Conservation (phyloP, 2,329 filamentous ascomycete genomes). For the Immersiporthe knoxdaviesiana region DNA sequence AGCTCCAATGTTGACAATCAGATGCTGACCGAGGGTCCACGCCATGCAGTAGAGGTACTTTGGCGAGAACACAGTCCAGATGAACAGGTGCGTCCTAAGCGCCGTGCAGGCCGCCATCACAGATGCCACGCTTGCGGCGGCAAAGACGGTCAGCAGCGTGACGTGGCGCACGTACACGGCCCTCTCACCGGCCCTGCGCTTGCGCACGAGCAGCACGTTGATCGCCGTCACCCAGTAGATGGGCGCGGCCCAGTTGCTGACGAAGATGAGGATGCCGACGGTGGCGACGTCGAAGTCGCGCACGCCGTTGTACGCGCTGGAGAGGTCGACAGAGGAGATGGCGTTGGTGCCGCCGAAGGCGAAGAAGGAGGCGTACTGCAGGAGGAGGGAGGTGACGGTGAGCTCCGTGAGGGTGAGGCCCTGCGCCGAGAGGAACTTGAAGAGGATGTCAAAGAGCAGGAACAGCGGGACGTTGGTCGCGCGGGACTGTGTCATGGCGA, state of each 20-base stretch:
- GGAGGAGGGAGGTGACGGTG: slow-evolving; percentile 71
- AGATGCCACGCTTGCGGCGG: slow-evolving; percentile 64
- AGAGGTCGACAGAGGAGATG: slow-evolving; percentile 93
- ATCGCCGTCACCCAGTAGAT: slow-evolving; percentile 82
- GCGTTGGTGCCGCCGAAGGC: slow-evolving; percentile 89
- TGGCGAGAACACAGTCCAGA: slow-evolving; percentile 98
- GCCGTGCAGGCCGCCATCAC: slow-evolving; percentile 89
- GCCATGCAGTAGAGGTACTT: slow-evolving; percentile 93
- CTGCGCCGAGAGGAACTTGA: slow-evolving; percentile 52
- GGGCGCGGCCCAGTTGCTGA: slow-evolving; percentile 88
- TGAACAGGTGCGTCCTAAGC: slow-evolving; percentile 87
- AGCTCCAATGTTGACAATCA: slow-evolving; percentile 68
- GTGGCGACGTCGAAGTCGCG: slow-evolving; percentile 76
- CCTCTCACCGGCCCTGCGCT: slow-evolving; percentile 33
- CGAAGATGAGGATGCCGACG: slow-evolving; percentile 82
- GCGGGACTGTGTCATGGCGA: slow-evolving; percentile 85
- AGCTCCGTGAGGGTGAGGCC: slow-evolving; percentile 60
- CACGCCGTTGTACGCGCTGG: slow-evolving; percentile 93
- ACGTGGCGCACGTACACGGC: slow-evolving; percentile 56
- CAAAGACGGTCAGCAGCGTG: slow-evolving; percentile 70
- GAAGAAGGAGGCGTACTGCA: slow-evolving; percentile 86
- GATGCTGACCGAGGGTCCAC: slow-evolving; percentile 84
- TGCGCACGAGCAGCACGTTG: slow-evolving; percentile 59
- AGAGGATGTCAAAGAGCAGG: slow-evolving; percentile 69
- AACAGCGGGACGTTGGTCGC: slow-evolving; percentile 85